Percentiles rank a stretch among this genome's conserved stretches.
Conservation (phyloP, 2,329 filamentous ascomycete genomes). For the Aureobasidium sp. region DNA sequence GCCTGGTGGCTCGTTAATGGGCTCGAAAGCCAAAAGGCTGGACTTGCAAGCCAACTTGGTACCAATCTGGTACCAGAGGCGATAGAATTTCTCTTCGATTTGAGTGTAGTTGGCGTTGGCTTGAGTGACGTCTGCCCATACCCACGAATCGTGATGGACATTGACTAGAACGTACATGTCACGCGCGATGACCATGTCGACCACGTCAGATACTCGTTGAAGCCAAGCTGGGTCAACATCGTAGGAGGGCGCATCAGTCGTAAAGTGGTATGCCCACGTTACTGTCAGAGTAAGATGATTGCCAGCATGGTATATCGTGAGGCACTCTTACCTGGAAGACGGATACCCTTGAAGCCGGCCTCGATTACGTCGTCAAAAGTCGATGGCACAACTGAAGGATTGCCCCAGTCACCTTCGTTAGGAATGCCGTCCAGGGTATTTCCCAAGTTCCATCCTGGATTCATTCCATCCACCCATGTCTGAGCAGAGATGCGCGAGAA, state of each 20-base stretch:
- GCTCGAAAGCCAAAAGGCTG: conserved; percentile 49
- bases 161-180: conserved; percentile 51
- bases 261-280: conserved; percentile 54
- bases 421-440: conserved; percentile 54
- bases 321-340: conserved; percentile 42
- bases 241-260: conserved; percentile 45
- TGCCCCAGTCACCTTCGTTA: conserved; percentile 54
- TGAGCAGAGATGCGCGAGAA: conserved; percentile 43
- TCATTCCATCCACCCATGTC: conserved; percentile 43
- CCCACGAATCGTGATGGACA: conserved; percentile 54
- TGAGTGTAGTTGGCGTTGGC: conserved; percentile 41
- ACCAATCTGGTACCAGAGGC: conserved; percentile 53
- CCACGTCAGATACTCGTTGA: conserved; percentile 50
- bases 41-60: conserved; percentile 49
- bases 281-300: conserved; percentile 31
- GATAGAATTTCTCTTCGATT: conserved; percentile 52
- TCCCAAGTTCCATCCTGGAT: conserved; percentile 55
- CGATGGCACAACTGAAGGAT: conserved; percentile 42
- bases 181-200: conserved; percentile 48
- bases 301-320: neutral
- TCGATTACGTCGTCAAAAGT: conserved; percentile 49
- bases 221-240: conserved; percentile 50
- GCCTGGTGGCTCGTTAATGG: conserved; percentile 54
- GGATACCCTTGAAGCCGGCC: conserved; percentile 51
- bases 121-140: conserved; percentile 49